These are phyloP conservation scores for Aspergillus nomiae DNA, from an alignment of 2,329 filamentous ascomycete genomes.

Conservation along the genomic window DNA sequence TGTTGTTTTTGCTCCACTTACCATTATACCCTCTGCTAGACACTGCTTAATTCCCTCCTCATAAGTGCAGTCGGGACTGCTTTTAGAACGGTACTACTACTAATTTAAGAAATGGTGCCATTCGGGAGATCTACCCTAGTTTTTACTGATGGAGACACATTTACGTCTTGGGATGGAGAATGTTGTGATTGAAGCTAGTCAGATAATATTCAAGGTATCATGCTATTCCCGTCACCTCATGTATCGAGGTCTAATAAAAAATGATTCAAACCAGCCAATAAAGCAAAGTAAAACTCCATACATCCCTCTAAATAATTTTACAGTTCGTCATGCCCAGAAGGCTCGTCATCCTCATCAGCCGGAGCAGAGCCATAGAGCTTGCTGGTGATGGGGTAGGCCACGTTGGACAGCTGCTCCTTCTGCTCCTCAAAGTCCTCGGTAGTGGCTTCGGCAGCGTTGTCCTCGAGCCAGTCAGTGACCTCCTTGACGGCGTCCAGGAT, in stretches of 20 bases:
- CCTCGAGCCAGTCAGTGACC: slow-evolving; percentile 92
- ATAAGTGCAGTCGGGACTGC: no score
- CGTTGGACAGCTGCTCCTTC: slow-evolving; percentile 97
- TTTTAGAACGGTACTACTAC: no score
- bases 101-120: no score
- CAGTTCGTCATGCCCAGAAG: slow-evolving; percentile 73
- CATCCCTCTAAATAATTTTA: slow-evolving; percentile 55
- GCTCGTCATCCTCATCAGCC: slow-evolving; percentile 70
- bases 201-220: slow-evolving; percentile 19
- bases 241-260: slow-evolving; percentile 11
- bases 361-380: slow-evolving; percentile 81
- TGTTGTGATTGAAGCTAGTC: not conserved
- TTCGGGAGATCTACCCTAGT: no score
- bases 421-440: slow-evolving; percentile 98
- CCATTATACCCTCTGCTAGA: no score
- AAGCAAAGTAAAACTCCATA: slow-evolving; percentile 36
- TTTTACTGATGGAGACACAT: no score
- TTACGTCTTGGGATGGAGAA: not conserved
- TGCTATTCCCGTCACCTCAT: slow-evolving; percentile 14
- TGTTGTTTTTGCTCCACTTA: no score
- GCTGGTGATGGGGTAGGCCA: slow-evolving; percentile 98
- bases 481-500: slow-evolving; percentile 97
- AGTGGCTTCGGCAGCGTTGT: slow-evolving; percentile 82
- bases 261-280: slow-evolving; percentile 16
- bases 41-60: no score